Evolutionary conservation across 192 early-diverging fungal genomes (phyloP), one percentile per base, ranked within the genome.

Genomic region (Lobosporangium transversale): DNA sequence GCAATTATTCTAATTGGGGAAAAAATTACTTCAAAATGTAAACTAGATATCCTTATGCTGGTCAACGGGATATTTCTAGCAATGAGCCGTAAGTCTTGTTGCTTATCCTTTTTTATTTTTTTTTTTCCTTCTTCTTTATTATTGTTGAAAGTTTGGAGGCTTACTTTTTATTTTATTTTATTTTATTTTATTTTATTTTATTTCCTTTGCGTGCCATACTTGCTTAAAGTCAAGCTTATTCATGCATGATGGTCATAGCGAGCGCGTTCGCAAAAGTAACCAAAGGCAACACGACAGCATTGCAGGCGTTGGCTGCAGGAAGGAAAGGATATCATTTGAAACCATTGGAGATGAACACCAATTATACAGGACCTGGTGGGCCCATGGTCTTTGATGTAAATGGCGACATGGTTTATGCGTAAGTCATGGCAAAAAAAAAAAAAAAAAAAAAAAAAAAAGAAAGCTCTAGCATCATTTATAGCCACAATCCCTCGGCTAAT

Each of bases 231-330:
- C 62, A 83, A 56, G 84, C 84, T 0, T 85, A 85, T 58, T 85
- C 84, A 1, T 85, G 84, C 47, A 85, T 85, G 84, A 83, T 81
- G 81, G 68, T 78, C 5, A 79, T 85, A 78, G 84, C 84, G 27
- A 31, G 62, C 12, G 84, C 79, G 11, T 85, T 85, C 52, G 63
- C 73, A 31, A 62, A 67, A 24, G 73, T 59, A 37, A 43, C 57
- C 40, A 67, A 67, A 23, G 73, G 73, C 15, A 76, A 76, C 30
- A 50, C 44, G 58, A 76, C 73, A 9, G 58, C 73, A 1, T 53
- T 76, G 14, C 58, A 62, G 36, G 30, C 62, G 8, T 29, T 76
- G 17, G 63, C 73, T 1, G 36, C 58, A 20, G 73, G 64, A 0
- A 53, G 50, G 14, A 29, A 67, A 30, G 59, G 73, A 14, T 24